These are phyloP conservation scores for Naganishia liquefaciens DNA, from an alignment of 1,284 basidiomycete genomes.

Conservation along the genomic window DNA sequence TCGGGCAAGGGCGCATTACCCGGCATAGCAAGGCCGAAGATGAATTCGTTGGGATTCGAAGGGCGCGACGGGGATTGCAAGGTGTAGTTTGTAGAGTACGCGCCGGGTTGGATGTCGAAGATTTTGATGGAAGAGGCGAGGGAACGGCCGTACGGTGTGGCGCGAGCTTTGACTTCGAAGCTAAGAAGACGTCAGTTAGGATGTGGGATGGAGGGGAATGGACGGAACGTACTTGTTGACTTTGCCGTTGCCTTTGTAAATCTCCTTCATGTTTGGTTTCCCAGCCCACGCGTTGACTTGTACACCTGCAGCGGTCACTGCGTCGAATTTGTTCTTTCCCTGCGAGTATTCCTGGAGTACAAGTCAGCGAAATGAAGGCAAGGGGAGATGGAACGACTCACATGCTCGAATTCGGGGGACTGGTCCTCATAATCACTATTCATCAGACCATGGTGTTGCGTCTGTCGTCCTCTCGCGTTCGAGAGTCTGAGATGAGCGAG, in stretches of 20 bases:
- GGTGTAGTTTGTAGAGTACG: constrained; percentile 22
- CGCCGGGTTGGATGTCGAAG: constrained; percentile 21
- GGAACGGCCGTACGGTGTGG: background rate
- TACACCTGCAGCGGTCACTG: background rate
- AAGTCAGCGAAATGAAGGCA: background rate
- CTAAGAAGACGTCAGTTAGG: background rate
- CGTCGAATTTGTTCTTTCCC: constrained; percentile 12
- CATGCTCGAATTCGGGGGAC: constrained; percentile 11
- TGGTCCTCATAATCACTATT: constrained; percentile 3
- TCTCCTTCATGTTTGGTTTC: constrained; percentile 13
- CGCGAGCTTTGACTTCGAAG: constrained; percentile 8
- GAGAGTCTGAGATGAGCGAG: no score
- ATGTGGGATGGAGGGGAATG: background rate
- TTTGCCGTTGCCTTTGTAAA: constrained; percentile 9
- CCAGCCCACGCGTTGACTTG: background rate
- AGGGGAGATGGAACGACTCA: background rate
- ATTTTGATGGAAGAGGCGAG: background rate
- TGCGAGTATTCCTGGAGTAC: constrained; percentile 3
- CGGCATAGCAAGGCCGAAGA: constrained; percentile 50
- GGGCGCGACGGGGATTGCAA: background rate
- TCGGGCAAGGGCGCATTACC: background rate
- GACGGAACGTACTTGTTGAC: constrained; percentile 9
- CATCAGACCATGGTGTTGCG: no score
- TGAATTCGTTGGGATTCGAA: constrained; percentile 33
- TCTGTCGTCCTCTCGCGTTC: no score